phyloP scores from a whole-genome alignment of 2,329 filamentous ascomycete species.

The Rhynchosporium agropyri region DNA sequence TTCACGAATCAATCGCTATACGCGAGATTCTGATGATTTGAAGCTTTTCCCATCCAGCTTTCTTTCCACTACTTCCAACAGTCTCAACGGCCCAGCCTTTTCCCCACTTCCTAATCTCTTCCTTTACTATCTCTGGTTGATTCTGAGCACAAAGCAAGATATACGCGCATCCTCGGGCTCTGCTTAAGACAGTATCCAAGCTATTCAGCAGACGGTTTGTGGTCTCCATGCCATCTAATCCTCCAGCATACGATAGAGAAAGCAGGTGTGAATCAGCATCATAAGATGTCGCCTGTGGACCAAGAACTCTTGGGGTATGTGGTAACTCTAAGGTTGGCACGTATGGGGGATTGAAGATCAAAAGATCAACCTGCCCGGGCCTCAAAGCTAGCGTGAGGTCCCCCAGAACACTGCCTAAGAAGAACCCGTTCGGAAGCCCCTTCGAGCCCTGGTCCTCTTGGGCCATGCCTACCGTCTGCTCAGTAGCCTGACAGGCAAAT shows the following conservation, averaged over 20 bases:
- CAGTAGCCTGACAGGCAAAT: conserved; percentile 78
- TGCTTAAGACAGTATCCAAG: conserved; percentile 65
- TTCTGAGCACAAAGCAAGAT: conserved; percentile 90
- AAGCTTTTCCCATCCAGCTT: conserved; percentile 93
- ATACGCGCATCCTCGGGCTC: conserved; percentile 77
- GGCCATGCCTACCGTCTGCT: conserved; percentile 64
- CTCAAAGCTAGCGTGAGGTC: conserved; percentile 70
- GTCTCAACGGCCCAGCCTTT: conserved; percentile 71
- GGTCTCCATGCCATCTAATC: conserved; percentile 89
- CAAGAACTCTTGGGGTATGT: conserved; percentile 45
- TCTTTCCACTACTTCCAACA: conserved; percentile 80
- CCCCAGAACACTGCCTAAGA: conserved; percentile 67
- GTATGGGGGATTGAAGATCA: conserved; percentile 97
- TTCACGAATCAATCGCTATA: background rate
- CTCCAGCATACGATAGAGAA: conserved; percentile 85
- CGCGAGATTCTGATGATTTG: conserved; percentile 87
- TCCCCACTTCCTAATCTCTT: conserved; percentile 60
- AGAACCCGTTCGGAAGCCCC: conserved; percentile 48
- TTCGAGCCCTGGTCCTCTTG: conserved; percentile 44
- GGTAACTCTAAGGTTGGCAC: conserved; percentile 84
- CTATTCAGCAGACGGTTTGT: conserved; percentile 76
- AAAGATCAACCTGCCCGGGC: conserved; percentile 68
- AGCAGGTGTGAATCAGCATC: conserved; percentile 83
- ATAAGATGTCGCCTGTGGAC: conserved; percentile 51
- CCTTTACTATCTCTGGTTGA: conserved; percentile 73